Base-by-base conservation (phyloP, 2,329 filamentous ascomycete genomes). In the Calycina herbarum region DNA sequence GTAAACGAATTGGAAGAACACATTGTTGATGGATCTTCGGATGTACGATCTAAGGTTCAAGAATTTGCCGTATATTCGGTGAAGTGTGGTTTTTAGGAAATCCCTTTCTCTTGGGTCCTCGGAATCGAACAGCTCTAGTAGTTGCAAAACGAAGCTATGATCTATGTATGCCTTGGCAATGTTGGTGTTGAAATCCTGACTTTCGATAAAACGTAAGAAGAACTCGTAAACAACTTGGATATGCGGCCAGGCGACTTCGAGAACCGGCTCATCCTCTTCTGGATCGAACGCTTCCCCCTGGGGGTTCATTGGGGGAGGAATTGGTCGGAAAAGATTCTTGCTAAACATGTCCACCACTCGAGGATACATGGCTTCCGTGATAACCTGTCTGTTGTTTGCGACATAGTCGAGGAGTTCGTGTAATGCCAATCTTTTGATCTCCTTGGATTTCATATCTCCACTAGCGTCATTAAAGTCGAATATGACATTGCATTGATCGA, bases 221-320 rank as follows among this genome's bases (percentile, higher is more conserved):
- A 99, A 99, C 79, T 99, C 95, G 79, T 99, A 99, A 51, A 99
- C 95, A 64, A 99, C 95, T 80, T 99, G 95, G 67, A 99, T 99
- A 78, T 99, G 95, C 7, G 95, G 95, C 95, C 95, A 99, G 5
- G 95, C 95, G 42, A 99, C 95, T 81, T 99, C 95, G 65, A 99
- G 84, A 40, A 99, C 95, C 0, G 95, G 95, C 77, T 99, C 95
- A 73, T 99, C 95, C 81, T 99, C 95, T 79, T 99, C 95, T 0
- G 95, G 95, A 76, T 99, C 95, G 75, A 98, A 99, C 0, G 95
- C 95, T 78, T 99, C 95, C 67, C 95, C 95, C 80, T 98, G 95
- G 2, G 95, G 95, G 74, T 97, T 98, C 82, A 98, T 93, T 7
- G 95, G 95, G 3, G 95, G 95, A 51, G 95, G 95, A 68, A 99